Percentiles rank a stretch among this genome's conserved stretches.
Evolutionary conservation across 2,329 filamentous ascomycete species (phyloP).

Genomic region (Microcyclosporella mali): DNA sequence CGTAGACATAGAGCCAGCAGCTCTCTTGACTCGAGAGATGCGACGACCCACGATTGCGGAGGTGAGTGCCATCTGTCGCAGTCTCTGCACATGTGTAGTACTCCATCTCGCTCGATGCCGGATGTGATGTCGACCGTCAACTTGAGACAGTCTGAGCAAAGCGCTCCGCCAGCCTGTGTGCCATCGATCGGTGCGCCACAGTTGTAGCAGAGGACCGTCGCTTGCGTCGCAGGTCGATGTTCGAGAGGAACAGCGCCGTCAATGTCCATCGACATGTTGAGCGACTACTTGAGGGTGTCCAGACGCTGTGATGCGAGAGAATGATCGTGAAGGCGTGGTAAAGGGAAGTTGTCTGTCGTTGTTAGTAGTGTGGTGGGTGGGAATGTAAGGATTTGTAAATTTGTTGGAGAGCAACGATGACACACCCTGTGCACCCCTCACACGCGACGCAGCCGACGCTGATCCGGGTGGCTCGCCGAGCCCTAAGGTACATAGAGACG

Average conservation of each 20-base stretch:
- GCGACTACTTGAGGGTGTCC: too few relatives aligned
- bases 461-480: too few relatives aligned
- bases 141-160: constrained; percentile 95
- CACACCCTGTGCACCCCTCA: too few relatives aligned
- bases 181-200: constrained; percentile 95
- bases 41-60: constrained; percentile 78
- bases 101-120: constrained; percentile 85
- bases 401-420: too few relatives aligned
- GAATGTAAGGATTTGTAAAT: too few relatives aligned
- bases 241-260: constrained; percentile 28
- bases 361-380: too few relatives aligned
- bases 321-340: too few relatives aligned
- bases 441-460: too few relatives aligned
- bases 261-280: constrained; percentile 35
- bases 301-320: neutral
- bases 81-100: constrained; percentile 84
- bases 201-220: constrained; percentile 93
- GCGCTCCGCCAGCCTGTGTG: constrained; percentile 73
- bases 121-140: constrained; percentile 87
- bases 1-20: constrained; percentile 85
- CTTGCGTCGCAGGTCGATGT: constrained; percentile 27
- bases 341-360: too few relatives aligned
- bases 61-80: constrained; percentile 92
- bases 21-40: constrained; percentile 81
- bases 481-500: too few relatives aligned